Percentiles rank a stretch among this genome's conserved stretches.
These are phyloP conservation scores for Chaetomium sp. DNA, from an alignment of 2,329 filamentous ascomycete genomes.

Conservation along the genomic window DNA sequence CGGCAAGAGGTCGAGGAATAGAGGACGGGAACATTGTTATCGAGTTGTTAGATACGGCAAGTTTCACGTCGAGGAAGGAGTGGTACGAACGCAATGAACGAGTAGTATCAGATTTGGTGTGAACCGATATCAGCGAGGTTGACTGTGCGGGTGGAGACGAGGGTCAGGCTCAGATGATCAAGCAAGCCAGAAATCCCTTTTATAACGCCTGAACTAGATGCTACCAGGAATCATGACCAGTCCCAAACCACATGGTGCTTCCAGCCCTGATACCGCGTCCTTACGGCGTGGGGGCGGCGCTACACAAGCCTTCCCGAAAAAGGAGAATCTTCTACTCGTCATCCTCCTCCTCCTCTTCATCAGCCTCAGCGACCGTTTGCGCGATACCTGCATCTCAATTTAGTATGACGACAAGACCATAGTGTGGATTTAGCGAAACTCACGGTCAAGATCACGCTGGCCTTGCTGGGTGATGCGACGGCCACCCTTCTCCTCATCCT, in stretches of 20 bases:
- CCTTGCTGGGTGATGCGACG: conserved; percentile 96
- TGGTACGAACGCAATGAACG: not conserved
- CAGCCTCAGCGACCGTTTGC: conserved; percentile 69
- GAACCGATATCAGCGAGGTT: conserved; percentile 1
- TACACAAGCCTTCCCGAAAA: not conserved
- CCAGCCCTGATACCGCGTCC: conserved; percentile 2
- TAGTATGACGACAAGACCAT: not conserved
- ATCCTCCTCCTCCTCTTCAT: conserved; percentile 60
- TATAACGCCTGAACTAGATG: conserved; percentile 31
- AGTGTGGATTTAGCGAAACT: conserved; percentile 21
- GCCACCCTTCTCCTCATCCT: conserved; percentile 97
- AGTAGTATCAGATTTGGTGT: not conserved
- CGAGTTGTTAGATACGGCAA: not conserved
- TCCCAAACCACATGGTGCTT: conserved; percentile 19
- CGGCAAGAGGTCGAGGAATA: not conserved
- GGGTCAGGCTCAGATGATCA: conserved; percentile 21
- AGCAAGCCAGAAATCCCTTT: conserved; percentile 27
- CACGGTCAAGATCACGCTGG: conserved; percentile 96
- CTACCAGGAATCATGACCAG: conserved; percentile 30
- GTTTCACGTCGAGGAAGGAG: not conserved
- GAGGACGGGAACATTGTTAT: not conserved
- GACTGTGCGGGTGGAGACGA: conserved; percentile 8
- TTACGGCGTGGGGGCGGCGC: conserved; percentile 1
- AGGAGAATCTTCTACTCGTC: conserved; percentile 51
- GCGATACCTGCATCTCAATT: conserved; percentile 54